Evolutionary conservation across 768 basidiomycete genomes (phyloP).

Genomic region (Paxillus rubicundulus): DNA sequence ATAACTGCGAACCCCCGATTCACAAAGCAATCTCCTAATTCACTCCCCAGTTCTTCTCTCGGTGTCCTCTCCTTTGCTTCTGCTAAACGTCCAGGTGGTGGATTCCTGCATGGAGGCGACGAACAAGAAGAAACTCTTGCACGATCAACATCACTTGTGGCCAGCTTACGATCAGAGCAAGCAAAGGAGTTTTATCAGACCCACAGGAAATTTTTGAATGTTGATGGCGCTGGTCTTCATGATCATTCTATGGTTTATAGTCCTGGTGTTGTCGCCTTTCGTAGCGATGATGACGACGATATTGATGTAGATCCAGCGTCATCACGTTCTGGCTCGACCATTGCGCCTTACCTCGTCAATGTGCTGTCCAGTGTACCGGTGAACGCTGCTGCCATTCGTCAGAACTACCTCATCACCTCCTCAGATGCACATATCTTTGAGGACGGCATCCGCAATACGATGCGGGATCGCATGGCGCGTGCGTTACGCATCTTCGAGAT

Average conservation of each 20-base stretch:
- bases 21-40: constrained; percentile 8
- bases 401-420: constrained; percentile 35
- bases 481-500: constrained; percentile 43
- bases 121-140: constrained; percentile 46
- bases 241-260: constrained; percentile 49
- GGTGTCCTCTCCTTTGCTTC: constrained; percentile 45
- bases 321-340: constrained; percentile 25
- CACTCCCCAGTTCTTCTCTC: constrained; percentile 27
- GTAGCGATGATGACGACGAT: constrained; percentile 36
- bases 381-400: constrained; percentile 41
- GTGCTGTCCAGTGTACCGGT: constrained; percentile 43
- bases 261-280: constrained; percentile 41
- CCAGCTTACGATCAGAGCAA: constrained; percentile 33
- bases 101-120: constrained; percentile 43
- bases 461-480: constrained; percentile 51
- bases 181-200: constrained; percentile 41
- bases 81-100: constrained; percentile 43
- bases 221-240: constrained; percentile 41
- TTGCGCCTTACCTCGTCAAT: constrained; percentile 39
- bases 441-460: constrained; percentile 39
- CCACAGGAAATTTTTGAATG: constrained; percentile 32
- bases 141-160: constrained; percentile 40
- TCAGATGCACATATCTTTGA: constrained; percentile 35
- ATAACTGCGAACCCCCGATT: constrained; percentile 10
- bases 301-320: constrained; percentile 10